Percentiles rank a stretch among this genome's conserved stretches.
These are phyloP conservation scores for Bolboschoenoplectus hybrid DNA, from an alignment of 202 grass and related monocot genomes.

Conservation along the genomic window DNA sequence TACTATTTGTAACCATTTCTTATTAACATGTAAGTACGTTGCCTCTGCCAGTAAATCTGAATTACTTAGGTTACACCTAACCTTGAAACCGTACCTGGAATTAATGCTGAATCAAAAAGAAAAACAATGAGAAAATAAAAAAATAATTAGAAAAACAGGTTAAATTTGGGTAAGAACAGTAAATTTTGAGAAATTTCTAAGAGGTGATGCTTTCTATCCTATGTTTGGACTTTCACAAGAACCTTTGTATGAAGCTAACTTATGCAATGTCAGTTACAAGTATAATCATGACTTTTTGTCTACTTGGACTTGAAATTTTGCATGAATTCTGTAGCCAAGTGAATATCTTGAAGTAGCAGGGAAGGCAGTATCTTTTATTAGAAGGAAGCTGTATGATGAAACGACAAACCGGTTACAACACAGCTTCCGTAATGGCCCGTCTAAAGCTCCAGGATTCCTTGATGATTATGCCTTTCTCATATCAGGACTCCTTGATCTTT, in stretches of 20 bases:
- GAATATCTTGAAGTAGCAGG: slow-evolving; percentile 85
- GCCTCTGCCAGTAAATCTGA: slow-evolving; percentile 1
- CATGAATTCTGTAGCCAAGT: slow-evolving; percentile 58
- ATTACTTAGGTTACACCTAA: slow-evolving; percentile 1
- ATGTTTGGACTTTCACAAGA: not conserved
- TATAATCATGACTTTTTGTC: not conserved
- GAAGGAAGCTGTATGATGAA: slow-evolving; percentile 69
- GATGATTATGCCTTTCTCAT: slow-evolving; percentile 97
- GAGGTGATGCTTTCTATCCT: not conserved
- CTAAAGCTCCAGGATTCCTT: slow-evolving; percentile 94
- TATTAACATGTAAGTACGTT: not conserved
- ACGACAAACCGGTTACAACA: slow-evolving; percentile 66
- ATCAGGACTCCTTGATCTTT: slow-evolving; percentile 83
- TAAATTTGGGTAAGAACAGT: not conserved
- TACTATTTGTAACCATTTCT: slow-evolving; percentile 22
- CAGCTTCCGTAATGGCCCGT: slow-evolving; percentile 89
- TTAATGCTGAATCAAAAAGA: not conserved
- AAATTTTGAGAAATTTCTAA: not conserved
- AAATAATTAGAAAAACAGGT: not conserved
- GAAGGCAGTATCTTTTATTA: slow-evolving; percentile 80
- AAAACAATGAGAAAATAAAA: not conserved
- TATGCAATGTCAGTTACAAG: not conserved
- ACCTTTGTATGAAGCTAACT: not conserved
- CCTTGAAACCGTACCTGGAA: not conserved
- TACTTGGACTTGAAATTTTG: not conserved